Base-by-base conservation (phyloP, 352 stramenopile genomes). In the Aphanomyces invadans region DNA sequence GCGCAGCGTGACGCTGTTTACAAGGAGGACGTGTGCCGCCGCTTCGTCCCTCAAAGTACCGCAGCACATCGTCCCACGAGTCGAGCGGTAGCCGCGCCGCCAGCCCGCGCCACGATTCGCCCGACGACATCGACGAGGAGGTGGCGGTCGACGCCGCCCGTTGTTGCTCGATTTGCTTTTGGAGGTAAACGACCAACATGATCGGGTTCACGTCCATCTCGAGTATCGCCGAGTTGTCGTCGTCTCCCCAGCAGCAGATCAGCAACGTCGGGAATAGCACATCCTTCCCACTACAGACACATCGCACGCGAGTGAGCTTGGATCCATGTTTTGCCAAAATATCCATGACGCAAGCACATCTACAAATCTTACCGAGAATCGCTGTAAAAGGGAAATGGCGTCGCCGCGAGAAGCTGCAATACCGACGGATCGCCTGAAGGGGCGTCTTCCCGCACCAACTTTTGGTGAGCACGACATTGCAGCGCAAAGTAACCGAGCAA, bases 281-380 rank as follows among this genome's bases (percentile, higher is more conserved):
- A 28, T 67, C 60, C 21, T 67, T 67, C 21, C n/a, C 32, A 19
- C 60, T 67, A 57, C 49, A 5, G 29, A n/a, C 25, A 26, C 45
- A 44, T 42, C 17, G 42, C 4, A n/a, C n/a, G n/a, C n/a, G n/a
- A n/a, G n/a, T n/a, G n/a, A n/a, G n/a, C n/a, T n/a, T n/a, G n/a
- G n/a, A n/a, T n/a, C n/a, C n/a, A n/a, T n/a, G n/a, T n/a, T n/a
- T n/a, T n/a, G n/a, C n/a, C n/a, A n/a, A n/a, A n/a, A n/a, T n/a
- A n/a, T n/a, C n/a, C n/a, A n/a, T n/a, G n/a, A n/a, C n/a, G n/a
- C n/a, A n/a, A n/a, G n/a, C n/a, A n/a, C n/a, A n/a, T n/a, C n/a
- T n/a, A n/a, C n/a, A n/a, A n/a, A n/a, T n/a, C n/a, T n/a, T 67
- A 67, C 60, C 60, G 42, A 15, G 60, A 12, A 33, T 67, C 60